Percentiles rank a stretch among this genome's conserved stretches.
These are phyloP conservation scores for Sarocladiaceae sp. DNA, from an alignment of 2,329 filamentous ascomycete genomes.

Conservation along the genomic window DNA sequence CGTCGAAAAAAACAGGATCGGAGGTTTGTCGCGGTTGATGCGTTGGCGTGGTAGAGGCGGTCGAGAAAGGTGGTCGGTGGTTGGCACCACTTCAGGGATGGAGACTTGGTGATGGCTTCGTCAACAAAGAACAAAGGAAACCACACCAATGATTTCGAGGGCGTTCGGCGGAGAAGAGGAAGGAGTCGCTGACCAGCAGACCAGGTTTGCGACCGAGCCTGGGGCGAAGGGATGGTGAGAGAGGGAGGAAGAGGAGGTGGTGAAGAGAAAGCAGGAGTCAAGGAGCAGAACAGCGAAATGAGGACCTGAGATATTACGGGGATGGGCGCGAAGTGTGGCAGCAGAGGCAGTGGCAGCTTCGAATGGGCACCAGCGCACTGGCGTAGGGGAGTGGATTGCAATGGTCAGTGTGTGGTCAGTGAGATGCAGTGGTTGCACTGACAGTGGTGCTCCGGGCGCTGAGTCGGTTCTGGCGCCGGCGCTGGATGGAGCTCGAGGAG, in stretches of 20 bases:
- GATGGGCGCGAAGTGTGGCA: not conserved
- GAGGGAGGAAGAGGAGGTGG: conserved; percentile 9
- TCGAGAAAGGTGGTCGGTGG: conserved; percentile 7
- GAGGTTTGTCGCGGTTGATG: not conserved
- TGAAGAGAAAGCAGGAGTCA: conserved; percentile 10
- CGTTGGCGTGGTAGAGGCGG: conserved; percentile 3
- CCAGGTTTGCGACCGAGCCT: conserved; percentile 5
- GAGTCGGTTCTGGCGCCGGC: too few relatives aligned
- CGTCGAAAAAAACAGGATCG: not conserved
- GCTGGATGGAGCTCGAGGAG: not conserved
- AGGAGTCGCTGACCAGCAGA: conserved; percentile 7
- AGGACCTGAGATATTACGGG: conserved; percentile 3
- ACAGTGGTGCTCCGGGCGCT: too few relatives aligned
- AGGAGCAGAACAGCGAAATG: conserved; percentile 11
- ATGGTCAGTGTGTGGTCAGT: not conserved
- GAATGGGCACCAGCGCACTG: too few relatives aligned
- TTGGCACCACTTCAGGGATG: conserved; percentile 3
- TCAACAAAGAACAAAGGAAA: conserved; percentile 8
- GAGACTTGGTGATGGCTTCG: not conserved
- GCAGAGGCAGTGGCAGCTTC: not conserved
- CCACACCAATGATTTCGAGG: not conserved
- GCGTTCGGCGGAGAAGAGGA: not conserved
- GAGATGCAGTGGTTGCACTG: too few relatives aligned
- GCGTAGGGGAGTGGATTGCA: not conserved
- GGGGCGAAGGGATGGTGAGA: conserved; percentile 13